These are phyloP conservation scores for Cucurbita pepo DNA, from an alignment of 306 rosid species.

Conservation along the genomic window DNA sequence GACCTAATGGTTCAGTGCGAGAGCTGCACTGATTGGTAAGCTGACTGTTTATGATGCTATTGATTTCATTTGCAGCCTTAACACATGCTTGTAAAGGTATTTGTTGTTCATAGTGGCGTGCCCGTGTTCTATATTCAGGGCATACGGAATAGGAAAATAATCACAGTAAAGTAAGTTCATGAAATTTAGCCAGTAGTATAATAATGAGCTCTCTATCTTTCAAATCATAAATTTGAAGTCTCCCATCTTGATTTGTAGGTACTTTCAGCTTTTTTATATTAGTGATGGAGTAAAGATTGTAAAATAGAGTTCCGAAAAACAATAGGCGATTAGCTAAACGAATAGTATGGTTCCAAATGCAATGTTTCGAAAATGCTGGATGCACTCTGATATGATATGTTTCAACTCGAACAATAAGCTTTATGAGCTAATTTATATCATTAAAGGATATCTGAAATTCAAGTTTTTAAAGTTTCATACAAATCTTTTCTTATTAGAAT, in stretches of 20 bases:
- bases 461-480: not conserved
- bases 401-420: not conserved
- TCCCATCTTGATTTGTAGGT: not conserved
- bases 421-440: not conserved
- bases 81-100: not conserved
- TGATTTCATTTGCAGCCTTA: too few species aligned
- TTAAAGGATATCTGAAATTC: not conserved
- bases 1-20: slow-evolving; percentile 98
- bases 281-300: not conserved
- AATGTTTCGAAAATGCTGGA: not conserved
- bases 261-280: not conserved
- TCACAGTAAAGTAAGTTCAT: not conserved
- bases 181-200: not conserved
- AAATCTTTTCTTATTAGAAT: not conserved
- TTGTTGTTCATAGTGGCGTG: not conserved
- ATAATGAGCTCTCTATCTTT: not conserved
- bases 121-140: not conserved
- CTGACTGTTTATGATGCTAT: not conserved
- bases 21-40: slow-evolving; percentile 89
- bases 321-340: not conserved
- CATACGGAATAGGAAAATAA: not conserved
- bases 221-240: too few species aligned
- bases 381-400: not conserved
- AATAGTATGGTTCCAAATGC: not conserved
- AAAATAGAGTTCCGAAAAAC: not conserved